Base-by-base conservation (phyloP, 352 stramenopile species). In the Pythium grandisporangium region DNA sequence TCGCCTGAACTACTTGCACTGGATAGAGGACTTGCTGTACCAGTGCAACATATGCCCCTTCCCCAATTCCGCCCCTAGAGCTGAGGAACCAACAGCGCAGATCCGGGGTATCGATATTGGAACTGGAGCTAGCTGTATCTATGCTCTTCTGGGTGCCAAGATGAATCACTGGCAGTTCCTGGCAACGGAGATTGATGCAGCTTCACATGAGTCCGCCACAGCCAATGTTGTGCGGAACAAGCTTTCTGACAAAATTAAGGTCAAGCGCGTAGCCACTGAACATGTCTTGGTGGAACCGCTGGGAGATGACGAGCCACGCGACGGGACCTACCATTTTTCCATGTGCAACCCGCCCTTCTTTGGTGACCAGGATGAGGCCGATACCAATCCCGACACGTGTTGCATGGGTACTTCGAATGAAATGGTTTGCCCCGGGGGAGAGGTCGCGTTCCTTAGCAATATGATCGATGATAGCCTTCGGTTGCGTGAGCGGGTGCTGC, bases 331-430 rank as follows among this genome's bases (percentile, higher is more conserved):
- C 48, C 70, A 97, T 30, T 98, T 98, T 64, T 70, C 80, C 34
- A 97, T 99, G 86, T 98, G 93, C 32, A 99, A 99, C 57, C 95
- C 95, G 38, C 95, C 95, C 0, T 99, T 98, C 70, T 98, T 92
- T 38, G 70, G 96, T 37, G 57, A 71, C 24, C 78, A 83, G 44
- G 49, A 61, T 23, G 67, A 94, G 34, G 75, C 79, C 3, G 74
- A 92, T 33, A 83, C 74, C 40, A 90, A 94, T 38, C 81, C 78
- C 23, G 62, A 73, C 11, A 51, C 67, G 16, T 64, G 59, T 37
- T 94, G 79, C 51, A 91, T 73, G 66, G 81, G 81, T 4, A 85
- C 57, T 23, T 34, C 55, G 1, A 81, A 54, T 30, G 83, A 96
- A 54, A 95, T 96, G 86, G 71, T 84, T 2, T 87, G 70, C 44